Evolutionary conservation across 495 filamentous ascomycete species (phyloP).

Genomic region (Xylaria telfairii): DNA sequence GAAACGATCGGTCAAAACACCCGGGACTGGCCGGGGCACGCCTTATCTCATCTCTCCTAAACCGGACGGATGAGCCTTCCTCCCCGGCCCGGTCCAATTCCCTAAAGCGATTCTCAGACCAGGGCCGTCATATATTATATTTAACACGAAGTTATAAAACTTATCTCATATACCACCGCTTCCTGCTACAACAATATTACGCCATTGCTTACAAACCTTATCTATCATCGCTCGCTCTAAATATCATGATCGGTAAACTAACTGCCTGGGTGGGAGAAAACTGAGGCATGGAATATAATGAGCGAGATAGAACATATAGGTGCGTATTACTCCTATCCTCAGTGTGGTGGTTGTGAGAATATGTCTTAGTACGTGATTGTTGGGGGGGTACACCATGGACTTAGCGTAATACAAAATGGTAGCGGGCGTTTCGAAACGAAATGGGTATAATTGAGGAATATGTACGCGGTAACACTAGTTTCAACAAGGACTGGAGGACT

Average conservation of each 20-base stretch:
- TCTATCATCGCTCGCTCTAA: not conserved
- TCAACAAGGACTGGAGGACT: constrained; percentile 8
- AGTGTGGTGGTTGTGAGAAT: not conserved
- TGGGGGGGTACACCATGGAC: not conserved
- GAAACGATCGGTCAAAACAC: not conserved
- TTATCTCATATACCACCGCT: not conserved
- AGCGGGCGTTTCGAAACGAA: not conserved
- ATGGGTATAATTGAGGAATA: constrained; percentile 26
- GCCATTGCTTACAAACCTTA: not conserved
- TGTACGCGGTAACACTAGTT: constrained; percentile 18
- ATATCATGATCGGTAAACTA: not conserved
- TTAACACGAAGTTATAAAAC: not conserved
- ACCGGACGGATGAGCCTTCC: not conserved
- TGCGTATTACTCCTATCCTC: not conserved
- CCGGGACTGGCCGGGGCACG: constrained; percentile 5
- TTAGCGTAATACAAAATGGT: not conserved
- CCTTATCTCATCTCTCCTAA: not conserved
- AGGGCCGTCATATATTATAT: not conserved
- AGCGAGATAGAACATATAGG: not conserved
- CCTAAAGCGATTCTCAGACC: not conserved
- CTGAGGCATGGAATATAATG: not conserved
- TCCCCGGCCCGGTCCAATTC: not conserved
- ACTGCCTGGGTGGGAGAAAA: not conserved
- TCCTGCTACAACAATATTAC: not conserved
- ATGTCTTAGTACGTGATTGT: not conserved